phyloP scores from a whole-genome alignment of 2,329 filamentous ascomycete species.

The Fusarium sororula region DNA sequence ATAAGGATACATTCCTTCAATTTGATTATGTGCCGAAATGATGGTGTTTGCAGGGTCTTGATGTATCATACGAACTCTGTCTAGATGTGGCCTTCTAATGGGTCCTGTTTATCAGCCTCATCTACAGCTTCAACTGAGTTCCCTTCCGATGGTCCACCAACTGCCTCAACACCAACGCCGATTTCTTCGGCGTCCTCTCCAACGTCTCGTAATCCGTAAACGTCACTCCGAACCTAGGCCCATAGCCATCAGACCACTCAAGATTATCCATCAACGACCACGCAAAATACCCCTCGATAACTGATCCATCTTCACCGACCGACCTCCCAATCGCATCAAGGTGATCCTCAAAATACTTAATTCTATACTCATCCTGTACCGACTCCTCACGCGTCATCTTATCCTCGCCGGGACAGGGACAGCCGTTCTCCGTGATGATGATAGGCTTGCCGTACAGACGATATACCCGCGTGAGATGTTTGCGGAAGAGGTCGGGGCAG shows the following conservation, averaged over 20 bases:
- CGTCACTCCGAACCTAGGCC: slow-evolving; percentile 22
- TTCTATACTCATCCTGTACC: slow-evolving; percentile 49
- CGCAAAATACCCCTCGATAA: slow-evolving; percentile 21
- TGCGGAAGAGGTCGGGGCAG: slow-evolving; percentile 20
- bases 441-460: slow-evolving; percentile 27
- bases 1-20: neutral
- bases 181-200: slow-evolving; percentile 27
- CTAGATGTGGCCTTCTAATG: no score
- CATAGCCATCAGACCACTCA: slow-evolving; percentile 30
- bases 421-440: slow-evolving; percentile 26
- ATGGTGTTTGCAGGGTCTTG: no score
- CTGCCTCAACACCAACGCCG: neutral
- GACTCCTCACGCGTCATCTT: slow-evolving; percentile 43
- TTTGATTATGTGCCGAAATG: no score
- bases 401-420: slow-evolving; percentile 24
- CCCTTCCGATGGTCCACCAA: neutral
- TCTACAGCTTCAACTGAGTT: neutral
- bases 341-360: slow-evolving; percentile 50
- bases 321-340: slow-evolving; percentile 47
- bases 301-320: slow-evolving; percentile 13
- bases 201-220: slow-evolving; percentile 27
- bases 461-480: slow-evolving; percentile 17
- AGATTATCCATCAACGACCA: slow-evolving; percentile 35
- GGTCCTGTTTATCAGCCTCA: neutral
- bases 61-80: no score